Evolutionary conservation across 371 early-diverging fungal genomes (phyloP).

Genomic region (Syncephalastrum sp.): DNA sequence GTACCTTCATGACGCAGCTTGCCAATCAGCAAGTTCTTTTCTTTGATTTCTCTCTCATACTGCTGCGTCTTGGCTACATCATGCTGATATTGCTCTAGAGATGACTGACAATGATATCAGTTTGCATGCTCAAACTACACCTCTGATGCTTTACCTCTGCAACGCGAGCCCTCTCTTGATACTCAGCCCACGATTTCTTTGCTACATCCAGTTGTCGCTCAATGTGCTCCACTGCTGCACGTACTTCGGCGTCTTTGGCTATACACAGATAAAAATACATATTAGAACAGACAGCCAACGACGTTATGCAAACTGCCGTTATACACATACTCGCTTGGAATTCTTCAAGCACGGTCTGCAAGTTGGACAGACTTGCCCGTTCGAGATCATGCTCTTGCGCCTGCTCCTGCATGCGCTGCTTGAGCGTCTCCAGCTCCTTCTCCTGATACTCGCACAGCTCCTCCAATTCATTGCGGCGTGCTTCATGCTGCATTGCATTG

Average conservation of each 20-base stretch:
- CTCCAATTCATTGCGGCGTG: constrained; percentile 53
- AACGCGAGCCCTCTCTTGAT: constrained; percentile 51
- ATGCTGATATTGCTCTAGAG: constrained; percentile 54
- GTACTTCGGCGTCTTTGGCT: constrained; percentile 74
- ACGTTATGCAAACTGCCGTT: not conserved
- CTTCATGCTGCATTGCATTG: constrained; percentile 56
- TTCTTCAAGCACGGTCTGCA: constrained; percentile 84
- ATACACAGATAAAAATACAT: constrained; percentile 1
- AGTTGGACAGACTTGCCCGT: constrained; percentile 69
- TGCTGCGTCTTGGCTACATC: constrained; percentile 62
- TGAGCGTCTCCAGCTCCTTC: constrained; percentile 46
- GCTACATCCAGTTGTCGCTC: constrained; percentile 55
- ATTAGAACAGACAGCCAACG: too few relatives aligned
- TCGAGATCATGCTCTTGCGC: constrained; percentile 55
- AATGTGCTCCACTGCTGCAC: constrained; percentile 73
- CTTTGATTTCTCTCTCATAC: constrained; percentile 72
- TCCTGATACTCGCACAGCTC: constrained; percentile 23
- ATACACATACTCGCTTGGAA: constrained; percentile 74
- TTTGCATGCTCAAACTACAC: not conserved
- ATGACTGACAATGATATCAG: constrained; percentile 18
- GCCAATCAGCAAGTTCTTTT: constrained; percentile 74
- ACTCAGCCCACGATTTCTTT: constrained; percentile 57
- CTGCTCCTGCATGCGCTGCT: constrained; percentile 27
- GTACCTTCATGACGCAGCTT: constrained; percentile 76
- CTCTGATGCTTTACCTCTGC: constrained; percentile 53